phyloP scores from a whole-genome alignment of 2,329 filamentous ascomycete genomes.

The Fusarium floridanum region DNA sequence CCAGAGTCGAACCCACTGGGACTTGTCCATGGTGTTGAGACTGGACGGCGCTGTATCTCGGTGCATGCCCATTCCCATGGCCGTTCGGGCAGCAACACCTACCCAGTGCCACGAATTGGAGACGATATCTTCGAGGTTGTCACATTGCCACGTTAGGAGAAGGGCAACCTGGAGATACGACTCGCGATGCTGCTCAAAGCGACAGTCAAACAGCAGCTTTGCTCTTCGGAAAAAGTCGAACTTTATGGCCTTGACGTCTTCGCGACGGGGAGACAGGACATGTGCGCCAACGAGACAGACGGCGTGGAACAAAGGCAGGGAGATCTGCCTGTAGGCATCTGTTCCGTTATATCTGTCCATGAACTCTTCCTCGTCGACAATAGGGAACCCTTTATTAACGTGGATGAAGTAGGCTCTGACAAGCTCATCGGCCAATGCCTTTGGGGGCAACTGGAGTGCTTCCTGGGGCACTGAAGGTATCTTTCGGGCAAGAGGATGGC shows the following conservation, averaged over 20 bases:
- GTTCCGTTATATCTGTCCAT: constrained; percentile 62
- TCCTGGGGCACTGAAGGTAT: constrained; percentile 58
- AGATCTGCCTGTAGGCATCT: constrained; percentile 59
- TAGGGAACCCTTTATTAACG: constrained; percentile 65
- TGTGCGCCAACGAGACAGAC: constrained; percentile 66
- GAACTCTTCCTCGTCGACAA: constrained; percentile 65
- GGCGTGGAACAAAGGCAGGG: constrained; percentile 63
- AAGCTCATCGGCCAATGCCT: constrained; percentile 61
- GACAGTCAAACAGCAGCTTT: constrained; percentile 65
- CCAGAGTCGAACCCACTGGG: constrained; percentile 55
- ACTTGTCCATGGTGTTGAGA: constrained; percentile 49
- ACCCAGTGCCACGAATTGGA: constrained; percentile 67
- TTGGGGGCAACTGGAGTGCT: constrained; percentile 63
- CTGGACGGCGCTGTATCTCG: constrained; percentile 49
- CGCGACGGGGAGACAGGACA: constrained; percentile 56
- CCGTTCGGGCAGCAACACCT: constrained; percentile 64
- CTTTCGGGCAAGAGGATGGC: constrained; percentile 52
- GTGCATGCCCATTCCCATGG: constrained; percentile 67
- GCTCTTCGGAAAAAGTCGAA: constrained; percentile 64
- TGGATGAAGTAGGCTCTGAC: constrained; percentile 64
- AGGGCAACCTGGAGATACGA: constrained; percentile 67
- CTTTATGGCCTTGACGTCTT: constrained; percentile 57
- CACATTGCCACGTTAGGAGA: constrained; percentile 68
- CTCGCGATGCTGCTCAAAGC: constrained; percentile 66
- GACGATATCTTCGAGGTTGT: constrained; percentile 66